These are phyloP conservation scores for Ophiobolus disseminans DNA, from an alignment of 2,329 filamentous ascomycete genomes.

Conservation along the genomic window DNA sequence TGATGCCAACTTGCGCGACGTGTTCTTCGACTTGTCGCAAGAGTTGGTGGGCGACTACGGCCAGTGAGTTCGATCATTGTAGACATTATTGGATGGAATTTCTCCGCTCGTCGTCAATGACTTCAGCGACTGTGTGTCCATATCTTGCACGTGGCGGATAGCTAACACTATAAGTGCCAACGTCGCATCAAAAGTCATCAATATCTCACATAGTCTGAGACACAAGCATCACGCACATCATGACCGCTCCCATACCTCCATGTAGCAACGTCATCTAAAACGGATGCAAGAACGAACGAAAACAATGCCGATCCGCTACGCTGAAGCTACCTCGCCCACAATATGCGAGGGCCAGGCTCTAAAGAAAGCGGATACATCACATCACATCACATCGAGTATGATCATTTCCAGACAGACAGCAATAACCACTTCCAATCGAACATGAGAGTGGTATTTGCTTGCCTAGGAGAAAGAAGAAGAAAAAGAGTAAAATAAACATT, in stretches of 20 bases:
- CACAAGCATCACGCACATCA: constrained; percentile 38
- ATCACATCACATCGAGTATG: not conserved
- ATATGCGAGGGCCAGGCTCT: not conserved
- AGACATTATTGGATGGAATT: too few species aligned
- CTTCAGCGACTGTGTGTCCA: too few species aligned
- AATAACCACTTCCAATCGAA: not conserved
- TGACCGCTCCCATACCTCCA: constrained; percentile 22
- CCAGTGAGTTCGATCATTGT: too few species aligned
- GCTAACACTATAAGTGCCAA: too few species aligned
- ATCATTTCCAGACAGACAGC: not conserved
- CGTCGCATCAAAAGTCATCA: too few species aligned
- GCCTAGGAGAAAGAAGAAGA: not conserved
- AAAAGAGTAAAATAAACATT: not conserved
- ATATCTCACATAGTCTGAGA: not conserved
- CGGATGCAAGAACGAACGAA: constrained; percentile 34
- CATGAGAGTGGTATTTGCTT: constrained; percentile 5
- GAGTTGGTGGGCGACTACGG: too few species aligned
- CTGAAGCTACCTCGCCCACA: constrained; percentile 1
- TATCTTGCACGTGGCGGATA: too few species aligned
- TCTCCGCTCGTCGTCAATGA: too few species aligned
- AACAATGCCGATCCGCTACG: not conserved
- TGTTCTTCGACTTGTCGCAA: too few species aligned
- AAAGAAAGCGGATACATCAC: constrained; percentile 9
- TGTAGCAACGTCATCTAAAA: constrained; percentile 34
- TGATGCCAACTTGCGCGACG: too few species aligned